Base-by-base conservation (phyloP, 352 stramenopile species). In the Globisporangium canariense region DNA sequence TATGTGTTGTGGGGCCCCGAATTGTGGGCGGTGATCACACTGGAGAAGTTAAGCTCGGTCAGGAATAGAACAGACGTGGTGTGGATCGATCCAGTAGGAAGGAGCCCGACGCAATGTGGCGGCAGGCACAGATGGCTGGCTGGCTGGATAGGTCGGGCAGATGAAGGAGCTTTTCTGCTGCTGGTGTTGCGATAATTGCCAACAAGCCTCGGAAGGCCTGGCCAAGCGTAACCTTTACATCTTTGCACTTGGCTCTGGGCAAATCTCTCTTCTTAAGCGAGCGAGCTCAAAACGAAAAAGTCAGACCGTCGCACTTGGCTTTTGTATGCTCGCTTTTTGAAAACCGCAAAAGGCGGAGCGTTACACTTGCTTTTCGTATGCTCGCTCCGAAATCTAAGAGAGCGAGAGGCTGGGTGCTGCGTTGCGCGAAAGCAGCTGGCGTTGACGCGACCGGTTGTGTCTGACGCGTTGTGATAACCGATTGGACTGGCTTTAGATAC, bases 391-490 rank as follows among this genome's bases (percentile, higher is more conserved):
- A 49, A 10, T 3, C 0, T 22, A 49, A 8, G 18, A 7, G 3
- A 7, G 10, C 30, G 52, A 25, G 51, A 43, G 51, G 28, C 25
- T 43, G 28, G 3, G 6, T 32, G 50, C 16, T 16, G 20, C 18
- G 52, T 58, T 58, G 52, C 52, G 52, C 52, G 38, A 58, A 58
- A 11, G 18, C 52, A 58, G 52, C 9, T 58, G 52, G 32, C 36
- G 30, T 36, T 36, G 32, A 36, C 32, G 32, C 32, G 32, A 36
- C 30, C 0, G 25, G 30, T 30, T 58, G 32, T 58, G 52, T 58
- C 52, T 13, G 52, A 58, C 52, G 36, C 51, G 16, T 54, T 16
- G 25, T 18, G 41, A 10, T 10, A 28, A 41, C 34, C 14, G 18
- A 4, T 52, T 25, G 32, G 28, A 45, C 52, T 45, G 52, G 52